These are phyloP conservation scores for Chrysanthemum makinoi DNA, from an alignment of 129 eudicot species.

Conservation along the genomic window DNA sequence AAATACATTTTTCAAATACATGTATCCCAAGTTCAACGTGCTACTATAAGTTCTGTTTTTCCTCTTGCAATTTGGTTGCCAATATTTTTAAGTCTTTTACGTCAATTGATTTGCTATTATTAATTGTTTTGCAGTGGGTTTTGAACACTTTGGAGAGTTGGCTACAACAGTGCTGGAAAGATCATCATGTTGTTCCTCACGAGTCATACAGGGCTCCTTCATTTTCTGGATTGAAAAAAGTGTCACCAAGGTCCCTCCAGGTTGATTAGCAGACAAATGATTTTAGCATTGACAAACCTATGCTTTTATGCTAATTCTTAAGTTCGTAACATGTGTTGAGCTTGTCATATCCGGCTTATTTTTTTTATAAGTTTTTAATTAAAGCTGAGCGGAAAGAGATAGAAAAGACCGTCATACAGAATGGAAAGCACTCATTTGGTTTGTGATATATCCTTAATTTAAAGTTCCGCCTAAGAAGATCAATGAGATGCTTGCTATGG, in stretches of 20 bases:
- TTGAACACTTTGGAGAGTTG: constrained; percentile 59
- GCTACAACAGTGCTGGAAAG: constrained; percentile 95
- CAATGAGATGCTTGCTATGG: neutral
- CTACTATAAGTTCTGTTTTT: neutral
- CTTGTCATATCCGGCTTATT: constrained; percentile 20
- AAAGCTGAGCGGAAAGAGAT: constrained; percentile 79
- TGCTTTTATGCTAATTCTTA: constrained; percentile 9
- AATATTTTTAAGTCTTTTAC: neutral
- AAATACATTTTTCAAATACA: too few species aligned
- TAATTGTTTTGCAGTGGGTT: constrained; percentile 73
- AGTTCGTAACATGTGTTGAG: constrained; percentile 10
- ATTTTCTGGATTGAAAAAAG: constrained; percentile 79
- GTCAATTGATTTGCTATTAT: constrained; percentile 3
- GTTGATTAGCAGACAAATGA: constrained; percentile 34
- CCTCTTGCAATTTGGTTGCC: constrained; percentile 11
- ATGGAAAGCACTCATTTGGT: constrained; percentile 90
- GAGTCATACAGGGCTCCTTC: constrained; percentile 87
- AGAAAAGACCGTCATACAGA: constrained; percentile 59
- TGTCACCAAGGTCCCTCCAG: constrained; percentile 76
- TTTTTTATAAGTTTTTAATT: neutral
- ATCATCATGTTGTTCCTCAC: constrained; percentile 90
- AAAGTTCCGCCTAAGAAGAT: constrained; percentile 2
- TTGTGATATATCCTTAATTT: constrained; percentile 83
- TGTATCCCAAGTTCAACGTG: neutral
- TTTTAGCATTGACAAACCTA: constrained; percentile 1